Percentiles rank a stretch among this genome's conserved stretches.
These are phyloP conservation scores for Apodospora peruviana DNA, from an alignment of 495 filamentous ascomycete species.

Conservation along the genomic window DNA sequence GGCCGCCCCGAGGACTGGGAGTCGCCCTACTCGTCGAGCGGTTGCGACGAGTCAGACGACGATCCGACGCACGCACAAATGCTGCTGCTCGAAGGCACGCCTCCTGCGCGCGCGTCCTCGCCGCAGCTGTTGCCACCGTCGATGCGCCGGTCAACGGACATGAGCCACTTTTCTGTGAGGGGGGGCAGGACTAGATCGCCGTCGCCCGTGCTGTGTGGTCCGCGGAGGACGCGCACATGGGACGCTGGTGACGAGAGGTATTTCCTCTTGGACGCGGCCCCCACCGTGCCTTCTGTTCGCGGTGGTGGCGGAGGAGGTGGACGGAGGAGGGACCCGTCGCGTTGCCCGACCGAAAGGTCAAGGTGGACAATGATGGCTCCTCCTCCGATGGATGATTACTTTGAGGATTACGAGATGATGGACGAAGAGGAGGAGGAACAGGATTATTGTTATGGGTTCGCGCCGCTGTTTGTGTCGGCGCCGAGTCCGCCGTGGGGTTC, in stretches of 20 bases:
- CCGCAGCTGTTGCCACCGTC: background rate
- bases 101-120: background rate
- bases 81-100: background rate
- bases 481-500: background rate
- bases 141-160: background rate
- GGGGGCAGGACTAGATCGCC: too few relatives aligned
- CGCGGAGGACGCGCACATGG: background rate
- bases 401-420: background rate
- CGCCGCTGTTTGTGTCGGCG: background rate
- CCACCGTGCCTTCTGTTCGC: background rate
- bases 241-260: background rate
- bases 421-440: background rate
- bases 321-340: background rate
- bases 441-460: background rate
- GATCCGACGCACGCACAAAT: conserved; percentile 1
- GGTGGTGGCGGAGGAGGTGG: background rate
- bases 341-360: background rate
- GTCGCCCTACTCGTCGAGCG: conserved; percentile 20
- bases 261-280: too few relatives aligned
- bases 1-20: conserved; percentile 26
- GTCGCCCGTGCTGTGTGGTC: too few relatives aligned
- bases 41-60: background rate
- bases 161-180: background rate
- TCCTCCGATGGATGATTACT: too few relatives aligned
- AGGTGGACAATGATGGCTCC: background rate